phyloP scores from a whole-genome alignment of 2,329 filamentous ascomycete species.

The Aureobasidium vineae region DNA sequence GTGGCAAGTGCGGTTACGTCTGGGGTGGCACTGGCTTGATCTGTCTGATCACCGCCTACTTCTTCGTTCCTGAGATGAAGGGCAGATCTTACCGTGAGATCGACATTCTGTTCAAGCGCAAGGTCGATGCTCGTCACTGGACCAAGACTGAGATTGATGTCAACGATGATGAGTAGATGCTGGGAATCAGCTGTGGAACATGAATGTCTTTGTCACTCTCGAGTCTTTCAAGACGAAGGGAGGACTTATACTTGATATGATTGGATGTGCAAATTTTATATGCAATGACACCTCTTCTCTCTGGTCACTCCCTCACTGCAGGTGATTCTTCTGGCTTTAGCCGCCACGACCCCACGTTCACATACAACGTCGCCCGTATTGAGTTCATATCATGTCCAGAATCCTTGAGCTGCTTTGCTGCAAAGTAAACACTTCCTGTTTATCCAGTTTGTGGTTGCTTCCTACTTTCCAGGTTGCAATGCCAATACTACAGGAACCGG shows the following conservation, averaged over 20 bases:
- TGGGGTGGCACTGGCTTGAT: slow-evolving; percentile 59
- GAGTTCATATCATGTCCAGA: no score
- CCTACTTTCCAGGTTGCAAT: no score
- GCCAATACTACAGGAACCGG: no score
- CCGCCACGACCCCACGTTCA: no score
- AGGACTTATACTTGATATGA: not conserved
- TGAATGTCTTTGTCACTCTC: not conserved
- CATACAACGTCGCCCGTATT: no score
- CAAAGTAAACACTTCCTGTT: no score
- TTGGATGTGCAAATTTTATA: not conserved
- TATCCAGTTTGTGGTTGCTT: no score
- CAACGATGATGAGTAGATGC: slow-evolving; percentile 59
- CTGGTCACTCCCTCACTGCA: not conserved
- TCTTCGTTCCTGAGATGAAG: slow-evolving; percentile 58
- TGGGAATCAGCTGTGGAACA: no score
- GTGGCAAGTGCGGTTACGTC: slow-evolving; percentile 59
- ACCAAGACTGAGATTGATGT: slow-evolving; percentile 57
- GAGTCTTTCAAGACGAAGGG: not conserved
- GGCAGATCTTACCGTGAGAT: slow-evolving; percentile 60
- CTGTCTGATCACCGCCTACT: slow-evolving; percentile 51
- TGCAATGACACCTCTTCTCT: not conserved
- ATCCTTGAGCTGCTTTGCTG: no score
- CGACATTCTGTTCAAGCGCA: slow-evolving; percentile 59
- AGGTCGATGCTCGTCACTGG: slow-evolving; percentile 55
- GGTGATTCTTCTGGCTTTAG: no score